Base-by-base conservation (phyloP, 1,284 basidiomycete genomes). In the Trichosporon asahii region DNA sequence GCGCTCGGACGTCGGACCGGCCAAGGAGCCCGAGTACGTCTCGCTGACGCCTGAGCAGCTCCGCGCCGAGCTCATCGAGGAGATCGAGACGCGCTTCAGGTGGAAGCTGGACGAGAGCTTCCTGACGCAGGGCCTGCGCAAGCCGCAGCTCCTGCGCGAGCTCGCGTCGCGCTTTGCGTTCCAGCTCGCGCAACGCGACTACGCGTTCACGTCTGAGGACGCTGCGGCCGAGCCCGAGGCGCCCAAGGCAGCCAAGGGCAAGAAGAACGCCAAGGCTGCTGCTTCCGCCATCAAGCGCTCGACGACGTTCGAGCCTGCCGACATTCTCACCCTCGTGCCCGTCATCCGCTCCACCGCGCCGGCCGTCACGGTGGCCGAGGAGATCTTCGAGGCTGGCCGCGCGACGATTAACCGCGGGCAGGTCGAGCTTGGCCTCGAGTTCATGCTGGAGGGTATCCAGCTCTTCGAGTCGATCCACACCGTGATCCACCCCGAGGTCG, bases 401-500 rank as follows among this genome's bases (percentile, higher is more conserved):
- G 80, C 82, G 66, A 85, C 85, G 61, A 84, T 88, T 76, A 82
- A 82, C 75, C 85, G 85, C 25, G 86, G 86, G 35, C 83, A 86
- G 66, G 77, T 86, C 68, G 84, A 84, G 37, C 74, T 83, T 29
- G 87, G 87, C 27, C 81, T 87, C 57, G 87, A 87, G 72, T 82
- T 88, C 73, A 81, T 87, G 78, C 83, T 85, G 61, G 87, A 88
- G 72, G 86, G 85, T 53, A 81, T 88, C 69, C 84, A 85, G 75
- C 83, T 86, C 70, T 87, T 86, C 82, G 87, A 88, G 81, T 85
- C 85, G 73, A 85, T 88, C 64, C 87, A 86, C 77, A 86, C 86
- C 3, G 80, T 87, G 23, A 84, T 88, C 25, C 87, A 88, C 79
- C 86, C 87, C 33, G 87, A 88, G 75, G 85, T 87, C 64, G 86